Conservation (phyloP, 1,139 yeast genomes). For the Trichomonascaceae sp. region DNA sequence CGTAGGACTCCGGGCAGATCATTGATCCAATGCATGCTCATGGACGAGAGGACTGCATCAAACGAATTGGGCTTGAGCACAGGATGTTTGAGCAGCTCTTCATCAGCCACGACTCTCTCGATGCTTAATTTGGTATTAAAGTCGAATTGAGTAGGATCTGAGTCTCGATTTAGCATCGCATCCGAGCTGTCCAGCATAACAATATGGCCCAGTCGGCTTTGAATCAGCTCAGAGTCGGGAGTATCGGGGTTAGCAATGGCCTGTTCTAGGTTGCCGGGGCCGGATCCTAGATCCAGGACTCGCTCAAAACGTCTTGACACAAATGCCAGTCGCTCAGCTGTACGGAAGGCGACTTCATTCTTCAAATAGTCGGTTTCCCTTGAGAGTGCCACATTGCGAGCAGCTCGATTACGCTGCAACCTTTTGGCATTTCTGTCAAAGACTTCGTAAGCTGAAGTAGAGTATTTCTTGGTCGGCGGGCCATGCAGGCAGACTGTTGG, state of each 20-base stretch:
- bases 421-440: slow-evolving; percentile 54
- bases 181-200: slow-evolving; percentile 58
- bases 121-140: slow-evolving; percentile 34
- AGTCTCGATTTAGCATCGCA: slow-evolving; percentile 41
- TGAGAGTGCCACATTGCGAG: slow-evolving; percentile 32
- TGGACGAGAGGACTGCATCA: slow-evolving; percentile 64
- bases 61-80: slow-evolving; percentile 27
- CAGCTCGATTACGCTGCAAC: slow-evolving; percentile 45
- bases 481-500: background rate
- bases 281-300: slow-evolving; percentile 61
- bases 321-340: slow-evolving; percentile 64
- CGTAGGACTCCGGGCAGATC: slow-evolving; percentile 55
- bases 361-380: slow-evolving; percentile 60
- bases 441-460: slow-evolving; percentile 31
- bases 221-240: slow-evolving; percentile 39
- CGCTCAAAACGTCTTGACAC: slow-evolving; percentile 50
- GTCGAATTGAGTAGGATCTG: slow-evolving; percentile 18
- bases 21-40: slow-evolving; percentile 77
- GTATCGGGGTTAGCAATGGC: slow-evolving; percentile 23
- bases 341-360: slow-evolving; percentile 60
- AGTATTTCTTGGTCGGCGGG: background rate
- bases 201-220: slow-evolving; percentile 40
- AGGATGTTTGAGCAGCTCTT: slow-evolving; percentile 32
- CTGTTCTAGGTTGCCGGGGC: slow-evolving; percentile 48
- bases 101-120: slow-evolving; percentile 48